phyloP scores from a whole-genome alignment of 805 yeast genomes.

The Starmerella riodocensis region DNA sequence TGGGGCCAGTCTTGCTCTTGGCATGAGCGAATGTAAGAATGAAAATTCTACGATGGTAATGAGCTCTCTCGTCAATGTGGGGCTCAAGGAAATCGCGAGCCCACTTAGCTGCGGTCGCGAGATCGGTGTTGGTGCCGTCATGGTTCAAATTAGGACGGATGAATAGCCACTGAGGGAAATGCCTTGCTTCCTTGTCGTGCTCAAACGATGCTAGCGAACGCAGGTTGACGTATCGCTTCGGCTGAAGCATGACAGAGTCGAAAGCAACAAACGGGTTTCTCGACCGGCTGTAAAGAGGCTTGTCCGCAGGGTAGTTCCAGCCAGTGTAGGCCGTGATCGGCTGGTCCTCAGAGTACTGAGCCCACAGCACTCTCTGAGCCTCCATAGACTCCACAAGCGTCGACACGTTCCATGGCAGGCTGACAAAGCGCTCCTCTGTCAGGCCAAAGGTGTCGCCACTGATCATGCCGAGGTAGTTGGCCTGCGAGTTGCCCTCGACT shows the following conservation, averaged over 20 bases:
- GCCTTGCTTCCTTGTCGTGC: slow-evolving; percentile 30
- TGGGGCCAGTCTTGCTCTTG: slow-evolving; percentile 33
- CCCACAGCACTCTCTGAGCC: slow-evolving; percentile 37
- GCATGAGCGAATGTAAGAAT: slow-evolving; percentile 41
- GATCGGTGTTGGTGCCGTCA: slow-evolving; percentile 40
- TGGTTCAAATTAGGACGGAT: slow-evolving; percentile 43
- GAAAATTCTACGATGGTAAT: slow-evolving; percentile 37
- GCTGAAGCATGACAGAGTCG: slow-evolving; percentile 30
- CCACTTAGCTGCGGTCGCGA: slow-evolving; percentile 38
- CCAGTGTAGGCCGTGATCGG: slow-evolving; percentile 43
- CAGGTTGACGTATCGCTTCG: slow-evolving; percentile 33
- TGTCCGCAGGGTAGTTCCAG: slow-evolving; percentile 33
- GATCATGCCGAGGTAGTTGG: slow-evolving; percentile 39
- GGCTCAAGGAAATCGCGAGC: slow-evolving; percentile 35
- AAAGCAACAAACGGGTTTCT: slow-evolving; percentile 38
- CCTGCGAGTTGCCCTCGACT: slow-evolving; percentile 42
- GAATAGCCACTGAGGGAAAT: slow-evolving; percentile 40
- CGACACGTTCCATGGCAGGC: slow-evolving; percentile 36
- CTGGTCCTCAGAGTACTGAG: slow-evolving; percentile 40
- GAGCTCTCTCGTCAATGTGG: slow-evolving; percentile 27
- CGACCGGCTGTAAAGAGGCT: slow-evolving; percentile 38
- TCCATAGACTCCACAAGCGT: slow-evolving; percentile 38
- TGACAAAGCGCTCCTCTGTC: slow-evolving; percentile 34
- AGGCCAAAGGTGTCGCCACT: slow-evolving; percentile 42
- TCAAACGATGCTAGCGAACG: slow-evolving; percentile 37